phyloP scores from a whole-genome alignment of 1,284 basidiomycete genomes.

The Rhodotorula glutinis region DNA sequence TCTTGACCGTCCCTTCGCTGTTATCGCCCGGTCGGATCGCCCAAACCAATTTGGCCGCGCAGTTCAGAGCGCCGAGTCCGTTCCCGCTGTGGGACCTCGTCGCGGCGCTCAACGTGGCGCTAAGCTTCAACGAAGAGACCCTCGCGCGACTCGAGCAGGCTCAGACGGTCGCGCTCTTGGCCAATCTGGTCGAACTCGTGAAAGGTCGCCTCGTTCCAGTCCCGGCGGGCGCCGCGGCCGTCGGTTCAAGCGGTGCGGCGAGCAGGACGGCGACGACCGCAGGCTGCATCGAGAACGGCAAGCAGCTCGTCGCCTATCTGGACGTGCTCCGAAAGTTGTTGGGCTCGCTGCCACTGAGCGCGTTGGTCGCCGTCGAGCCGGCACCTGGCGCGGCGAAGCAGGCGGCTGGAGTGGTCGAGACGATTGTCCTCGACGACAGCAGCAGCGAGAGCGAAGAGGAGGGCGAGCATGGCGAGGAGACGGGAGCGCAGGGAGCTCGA shows the following conservation, averaged over 20 bases:
- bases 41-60: slow-evolving; percentile 46
- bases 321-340: slow-evolving; percentile 57
- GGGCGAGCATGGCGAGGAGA: slow-evolving; percentile 49
- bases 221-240: neutral
- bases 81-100: slow-evolving; percentile 54
- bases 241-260: no score
- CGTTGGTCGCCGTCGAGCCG: slow-evolving; percentile 29
- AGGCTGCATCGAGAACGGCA: slow-evolving; percentile 47
- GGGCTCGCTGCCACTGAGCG: slow-evolving; percentile 57
- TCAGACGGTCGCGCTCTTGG: neutral
- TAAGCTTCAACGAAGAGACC: neutral
- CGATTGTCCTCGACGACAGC: slow-evolving; percentile 21
- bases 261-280: neutral
- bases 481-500: slow-evolving; percentile 51
- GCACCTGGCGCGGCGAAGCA: slow-evolving; percentile 29
- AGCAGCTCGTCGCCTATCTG: slow-evolving; percentile 59
- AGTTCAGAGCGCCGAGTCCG: slow-evolving; percentile 1
- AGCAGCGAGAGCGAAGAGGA: slow-evolving; percentile 33
- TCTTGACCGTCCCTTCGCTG: slow-evolving; percentile 43
- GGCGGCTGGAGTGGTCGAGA: slow-evolving; percentile 19
- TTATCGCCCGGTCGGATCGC: slow-evolving; percentile 53
- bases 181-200: slow-evolving; percentile 1
- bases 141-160: neutral
- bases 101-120: slow-evolving; percentile 63
- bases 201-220: neutral